Percentiles rank a stretch among this genome's conserved stretches.
These are phyloP conservation scores for Malassezia obtusa DNA, from an alignment of 1,284 basidiomycete species.

Conservation along the genomic window DNA sequence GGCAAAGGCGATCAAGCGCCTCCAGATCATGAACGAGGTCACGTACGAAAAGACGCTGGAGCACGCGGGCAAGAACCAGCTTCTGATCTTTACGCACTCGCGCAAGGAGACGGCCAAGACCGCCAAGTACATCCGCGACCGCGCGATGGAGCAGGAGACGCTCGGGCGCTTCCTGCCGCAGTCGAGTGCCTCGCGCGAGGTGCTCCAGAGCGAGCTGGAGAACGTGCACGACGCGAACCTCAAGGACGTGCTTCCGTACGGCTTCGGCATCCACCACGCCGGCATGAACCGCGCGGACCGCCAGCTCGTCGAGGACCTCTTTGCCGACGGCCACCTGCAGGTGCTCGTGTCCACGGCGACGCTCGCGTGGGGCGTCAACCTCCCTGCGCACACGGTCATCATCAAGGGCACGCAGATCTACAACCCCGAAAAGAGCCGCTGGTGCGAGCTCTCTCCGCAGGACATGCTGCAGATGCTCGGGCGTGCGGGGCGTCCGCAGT, in stretches of 20 bases:
- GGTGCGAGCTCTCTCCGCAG: slow-evolving; percentile 90
- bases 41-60: slow-evolving; percentile 77
- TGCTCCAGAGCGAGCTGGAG: slow-evolving; percentile 57
- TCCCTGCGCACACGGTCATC: slow-evolving; percentile 95
- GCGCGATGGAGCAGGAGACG: slow-evolving; percentile 90
- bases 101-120: slow-evolving; percentile 98
- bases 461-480: slow-evolving; percentile 99
- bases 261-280: slow-evolving; percentile 97
- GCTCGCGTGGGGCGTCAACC: slow-evolving; percentile 97
- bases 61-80: slow-evolving; percentile 43
- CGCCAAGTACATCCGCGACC: slow-evolving; percentile 83
- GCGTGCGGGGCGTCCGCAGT: slow-evolving; percentile 92
- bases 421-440: slow-evolving; percentile 95
- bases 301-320: slow-evolving; percentile 84
- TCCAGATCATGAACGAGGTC: slow-evolving; percentile 97
- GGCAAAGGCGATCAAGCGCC: slow-evolving; percentile 97
- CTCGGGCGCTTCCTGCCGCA: slow-evolving; percentile 74
- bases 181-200: slow-evolving; percentile 32
- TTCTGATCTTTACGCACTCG: slow-evolving; percentile 90
- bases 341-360: slow-evolving; percentile 96
- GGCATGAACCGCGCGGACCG: slow-evolving; percentile 94
- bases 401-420: slow-evolving; percentile 99
- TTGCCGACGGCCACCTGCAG: slow-evolving; percentile 82
- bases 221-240: slow-evolving; percentile 76
- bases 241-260: slow-evolving; percentile 84